Conservation (phyloP, 2,329 filamentous ascomycete species). For the Cercospora citrullina region DNA sequence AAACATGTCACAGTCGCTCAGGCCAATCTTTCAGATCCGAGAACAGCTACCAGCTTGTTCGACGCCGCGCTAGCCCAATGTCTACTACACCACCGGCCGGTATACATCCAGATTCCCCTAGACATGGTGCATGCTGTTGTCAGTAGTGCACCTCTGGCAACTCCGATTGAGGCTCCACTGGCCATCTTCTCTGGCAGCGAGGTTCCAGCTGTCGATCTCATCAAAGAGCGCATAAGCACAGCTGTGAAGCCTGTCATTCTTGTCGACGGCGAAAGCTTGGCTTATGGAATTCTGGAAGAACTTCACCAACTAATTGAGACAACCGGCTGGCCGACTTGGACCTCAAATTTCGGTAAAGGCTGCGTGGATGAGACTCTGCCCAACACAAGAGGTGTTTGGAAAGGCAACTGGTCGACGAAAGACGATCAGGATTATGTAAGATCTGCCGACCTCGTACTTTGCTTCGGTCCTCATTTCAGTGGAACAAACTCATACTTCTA, state of each 20-base stretch:
- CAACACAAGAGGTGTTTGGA: conserved; percentile 54
- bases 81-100: conserved; percentile 16
- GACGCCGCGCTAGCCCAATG: conserved; percentile 18
- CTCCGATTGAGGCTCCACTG: conserved; percentile 30
- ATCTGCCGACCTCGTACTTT: conserved; percentile 21
- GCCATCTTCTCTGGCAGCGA: conserved; percentile 43
- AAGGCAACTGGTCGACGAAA: conserved; percentile 37
- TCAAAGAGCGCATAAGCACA: conserved; percentile 41
- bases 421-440: conserved; percentile 15
- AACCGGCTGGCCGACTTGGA: conserved; percentile 53
- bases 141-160: conserved; percentile 39
- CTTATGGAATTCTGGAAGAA: conserved; percentile 46
- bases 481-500: conserved; percentile 40
- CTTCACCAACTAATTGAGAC: conserved; percentile 48
- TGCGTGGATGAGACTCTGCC: conserved; percentile 51
- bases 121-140: conserved; percentile 18
- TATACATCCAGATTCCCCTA: conserved; percentile 20
- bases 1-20: conserved; percentile 25
- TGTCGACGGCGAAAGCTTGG: conserved; percentile 53
- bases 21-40: conserved; percentile 21
- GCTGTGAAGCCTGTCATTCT: conserved; percentile 50
- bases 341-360: conserved; percentile 53
- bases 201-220: conserved; percentile 18
- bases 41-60: conserved; percentile 12
- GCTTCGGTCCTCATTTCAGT: conserved; percentile 23